Evolutionary conservation across 2,329 filamentous ascomycete genomes (phyloP), one percentile per base, ranked within the genome.

Genomic region (Fusarium sambucinum): DNA sequence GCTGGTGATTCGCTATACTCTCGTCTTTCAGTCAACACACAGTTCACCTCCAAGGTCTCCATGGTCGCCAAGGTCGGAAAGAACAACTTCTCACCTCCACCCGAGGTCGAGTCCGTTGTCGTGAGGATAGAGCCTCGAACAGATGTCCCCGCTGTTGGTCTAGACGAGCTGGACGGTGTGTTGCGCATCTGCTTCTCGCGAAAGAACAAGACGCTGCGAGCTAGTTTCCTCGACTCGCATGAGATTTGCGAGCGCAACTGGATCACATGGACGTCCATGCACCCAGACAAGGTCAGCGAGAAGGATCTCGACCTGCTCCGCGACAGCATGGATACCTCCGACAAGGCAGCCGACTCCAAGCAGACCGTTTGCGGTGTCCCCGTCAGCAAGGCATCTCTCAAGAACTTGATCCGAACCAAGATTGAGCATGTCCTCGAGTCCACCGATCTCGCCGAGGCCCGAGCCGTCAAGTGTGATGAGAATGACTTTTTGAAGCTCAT

Each of bases 31-130:
- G 95, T 97, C 60, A 98, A 98, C 75, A 93, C 92, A 19, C 95
- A 98, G 77, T 97, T 98, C 85, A 97, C 83, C 78, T 92, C 84
- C 62, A 84, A 83, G 63, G 84, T 85, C 74, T 84, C 83, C n/a
- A 83, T 86, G 78, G 89, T 97, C 72, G 93, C 97, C 90, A 97
- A 97, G 82, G 95, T 98, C 45, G 94, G 94, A 69, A 92, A 91
- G 80, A 96, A 96, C 80, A 98, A 98, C 82, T 99, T 98, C 86
- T 93, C 93, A 66, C 96, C 96, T 0, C 95, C 96, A 1, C 96
- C 96, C 11, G 88, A 93, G 75, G 96, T 99, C 59, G 96, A 99
- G 80, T 93, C 89, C 10, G 94, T 91, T 59, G 94, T 97, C 9
- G 94, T 97, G 47, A 87, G 94, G 63, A 91, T 97, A 70, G 92